phyloP scores from a whole-genome alignment of 352 stramenopile species.

The Phytophthora nicotianae region DNA sequence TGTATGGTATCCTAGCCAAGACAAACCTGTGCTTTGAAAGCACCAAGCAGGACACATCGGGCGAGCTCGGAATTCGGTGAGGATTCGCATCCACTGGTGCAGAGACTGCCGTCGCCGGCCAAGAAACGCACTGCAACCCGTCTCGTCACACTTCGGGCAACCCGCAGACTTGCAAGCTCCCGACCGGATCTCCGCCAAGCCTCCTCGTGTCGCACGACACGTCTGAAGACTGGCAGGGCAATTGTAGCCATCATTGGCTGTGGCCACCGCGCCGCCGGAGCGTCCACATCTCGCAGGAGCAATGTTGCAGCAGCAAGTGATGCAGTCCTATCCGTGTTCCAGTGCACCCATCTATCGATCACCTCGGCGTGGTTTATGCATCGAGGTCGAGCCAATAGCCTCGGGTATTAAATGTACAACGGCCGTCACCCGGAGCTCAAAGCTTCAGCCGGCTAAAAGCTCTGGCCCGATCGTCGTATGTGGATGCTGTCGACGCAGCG shows the following conservation, averaged over 20 bases:
- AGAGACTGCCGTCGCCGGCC: constrained; percentile 24
- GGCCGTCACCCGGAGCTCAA: constrained; percentile 4
- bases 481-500: constrained; percentile 5
- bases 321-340: constrained; percentile 21
- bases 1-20: constrained; percentile 24
- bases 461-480: constrained; percentile 20
- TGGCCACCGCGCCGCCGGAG: constrained; percentile 4
- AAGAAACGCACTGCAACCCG: constrained; percentile 30
- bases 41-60: constrained; percentile 21
- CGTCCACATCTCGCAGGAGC: constrained; percentile 24
- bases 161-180: constrained; percentile 13
- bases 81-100: constrained; percentile 14
- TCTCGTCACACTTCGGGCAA: constrained; percentile 35
- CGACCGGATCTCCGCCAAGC: constrained; percentile 24
- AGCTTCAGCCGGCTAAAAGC: constrained; percentile 7
- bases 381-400: neutral
- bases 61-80: constrained; percentile 21
- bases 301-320: constrained; percentile 2
- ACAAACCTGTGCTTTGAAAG: constrained; percentile 9
- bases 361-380: too few relatives aligned
- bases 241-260: constrained; percentile 21
- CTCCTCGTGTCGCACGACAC: constrained; percentile 21
- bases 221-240: constrained; percentile 1
- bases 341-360: constrained; percentile 27
- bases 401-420: constrained; percentile 18